These are phyloP conservation scores for Schizothecium vesticola DNA, from an alignment of 495 filamentous ascomycete species.

Conservation along the genomic window DNA sequence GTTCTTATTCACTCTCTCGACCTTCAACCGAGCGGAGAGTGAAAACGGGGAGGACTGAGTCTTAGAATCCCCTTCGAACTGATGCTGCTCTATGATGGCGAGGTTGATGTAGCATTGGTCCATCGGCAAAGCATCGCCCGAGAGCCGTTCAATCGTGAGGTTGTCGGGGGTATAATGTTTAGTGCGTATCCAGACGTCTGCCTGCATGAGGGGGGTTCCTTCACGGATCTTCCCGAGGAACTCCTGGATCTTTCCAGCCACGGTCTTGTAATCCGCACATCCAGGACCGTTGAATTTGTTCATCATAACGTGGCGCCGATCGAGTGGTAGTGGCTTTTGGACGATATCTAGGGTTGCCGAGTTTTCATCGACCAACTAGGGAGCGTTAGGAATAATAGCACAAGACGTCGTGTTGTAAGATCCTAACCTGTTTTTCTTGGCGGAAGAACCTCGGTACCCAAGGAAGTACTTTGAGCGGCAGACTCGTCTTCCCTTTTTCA, in stretches of 20 bases:
- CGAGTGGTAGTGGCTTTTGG: conserved; percentile 21
- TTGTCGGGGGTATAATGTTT: conserved; percentile 16
- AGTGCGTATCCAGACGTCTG: conserved; percentile 19
- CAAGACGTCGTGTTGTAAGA: not conserved
- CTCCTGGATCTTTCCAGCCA: conserved; percentile 16
- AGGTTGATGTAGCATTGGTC: conserved; percentile 35
- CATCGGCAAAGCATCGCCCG: conserved; percentile 27
- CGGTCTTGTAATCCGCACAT: conserved; percentile 14
- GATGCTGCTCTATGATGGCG: conserved; percentile 17
- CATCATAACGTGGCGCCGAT: conserved; percentile 20
- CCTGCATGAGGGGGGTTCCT: conserved; percentile 8
- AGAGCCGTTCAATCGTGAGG: conserved; percentile 34
- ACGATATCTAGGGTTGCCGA: conserved; percentile 22
- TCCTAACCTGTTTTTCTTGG: conserved; percentile 17
- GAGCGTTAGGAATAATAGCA: conserved; percentile 12
- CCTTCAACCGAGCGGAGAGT: conserved; percentile 23
- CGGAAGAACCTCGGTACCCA: conserved; percentile 10
- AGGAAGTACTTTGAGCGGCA: conserved; percentile 16
- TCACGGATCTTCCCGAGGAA: conserved; percentile 19
- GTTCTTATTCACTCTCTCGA: conserved; percentile 15
- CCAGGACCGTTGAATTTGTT: conserved; percentile 25
- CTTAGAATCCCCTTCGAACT: conserved; percentile 5
- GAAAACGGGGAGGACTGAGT: conserved; percentile 24
- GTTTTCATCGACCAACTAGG: conserved; percentile 17
- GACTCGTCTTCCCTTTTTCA: conserved; percentile 14